Base-by-base conservation (phyloP, 1,284 basidiomycete species). In the Ceratobasidium sp. region DNA sequence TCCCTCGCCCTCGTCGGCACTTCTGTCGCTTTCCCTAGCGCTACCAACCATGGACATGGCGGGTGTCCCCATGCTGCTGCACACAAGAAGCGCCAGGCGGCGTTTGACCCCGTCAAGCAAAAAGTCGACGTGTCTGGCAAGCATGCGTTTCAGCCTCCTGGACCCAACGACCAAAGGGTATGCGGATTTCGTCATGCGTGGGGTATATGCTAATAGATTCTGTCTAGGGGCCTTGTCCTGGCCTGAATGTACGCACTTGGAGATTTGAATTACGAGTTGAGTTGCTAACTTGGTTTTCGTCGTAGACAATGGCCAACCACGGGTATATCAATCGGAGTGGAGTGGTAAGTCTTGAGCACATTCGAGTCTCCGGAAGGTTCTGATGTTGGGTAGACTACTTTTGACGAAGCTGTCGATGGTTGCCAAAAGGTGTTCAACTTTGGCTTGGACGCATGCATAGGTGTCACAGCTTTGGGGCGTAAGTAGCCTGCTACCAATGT, bases 11-110 rank as follows among this genome's bases (percentile, higher is more conserved):
- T 54, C 22, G 62, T 50, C 22, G 50, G 35, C 22, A 31, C 62
- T 15, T 50, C 50, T 13, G 15, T 54, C 25, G 62, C 62, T 43
- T 67, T 67, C 38, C 62, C 62, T 22, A 31, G 50, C 29, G 22
- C 6, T 8, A 13, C n/a, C n/a, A 34, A 20, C 20, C 13, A 47
- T 29, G 20, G 49, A 27, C 13, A 31, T 15, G 27, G 45, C 34
- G 60, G 60, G 17, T 65, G 60, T 29, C 60, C 60, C 17, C 53
- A 52, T 53, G 60, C 60, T 7, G 49, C 31, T 20, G 47, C 60
- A 17, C 20, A 32, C 20, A 32, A 49, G 31, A 65, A 65, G 27
- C 60, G 60, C 20, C 47, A 65, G 17, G 15, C n/a, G 5, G 6
- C 22, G 10, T 65, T 65, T 22, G 60, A 65, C 31, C 60, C 60